Base-by-base conservation (phyloP, 2,329 filamentous ascomycete genomes). In the Sporothrix variecibatus region DNA sequence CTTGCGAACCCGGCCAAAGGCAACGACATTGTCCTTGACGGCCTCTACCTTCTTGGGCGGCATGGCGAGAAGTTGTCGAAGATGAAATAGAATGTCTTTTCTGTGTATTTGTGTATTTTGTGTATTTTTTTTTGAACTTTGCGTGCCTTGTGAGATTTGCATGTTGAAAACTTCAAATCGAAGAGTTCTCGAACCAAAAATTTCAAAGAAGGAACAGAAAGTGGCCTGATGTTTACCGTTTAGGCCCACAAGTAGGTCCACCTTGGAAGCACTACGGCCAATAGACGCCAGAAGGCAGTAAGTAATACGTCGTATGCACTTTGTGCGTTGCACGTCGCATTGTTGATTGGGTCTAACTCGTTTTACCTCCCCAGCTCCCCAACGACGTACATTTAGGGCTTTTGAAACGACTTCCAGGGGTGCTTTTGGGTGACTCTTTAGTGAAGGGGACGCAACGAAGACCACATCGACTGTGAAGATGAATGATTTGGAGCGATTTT, bases 21-120 rank as follows among this genome's bases (percentile, higher is more conserved):
- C 84, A 40, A 85, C 83, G 75, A 85, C 84, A 81, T 85, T 85
- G 77, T 82, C 82, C 74, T 79, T 81, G 74, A 83, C 81, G 40
- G 80, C 77, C 72, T 83, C 81, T 34, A 78, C 76, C 78, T 85
- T 85, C 78, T 85, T 85, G 60, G 84, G 84, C 38, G 84, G 78
- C 84, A 85, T 85, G 58, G 56, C 78, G 75, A 67, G 51, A 53
- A 53, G 2, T 23, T 53, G 51, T 2, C 51, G 11, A 53, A 53
- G 11, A 53, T 23, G 0, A n/a, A 51, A 51, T 43, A 6, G 7
- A 53, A 7, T 53, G 51, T 0, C 8, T 51, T 51, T 51, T 53
- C 15, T 51, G 11, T 51, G 3, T 51, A n/a, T 53, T 53, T 26
- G 51, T 23, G n/a, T 53, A 26, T 53, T 53, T 53, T 53, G 6